A percentile compares a stretch with the other conserved stretches of the same genome.
Evolutionary conservation across 1,284 basidiomycete genomes (phyloP).

Genomic region (Hemileia vastatrix): DNA sequence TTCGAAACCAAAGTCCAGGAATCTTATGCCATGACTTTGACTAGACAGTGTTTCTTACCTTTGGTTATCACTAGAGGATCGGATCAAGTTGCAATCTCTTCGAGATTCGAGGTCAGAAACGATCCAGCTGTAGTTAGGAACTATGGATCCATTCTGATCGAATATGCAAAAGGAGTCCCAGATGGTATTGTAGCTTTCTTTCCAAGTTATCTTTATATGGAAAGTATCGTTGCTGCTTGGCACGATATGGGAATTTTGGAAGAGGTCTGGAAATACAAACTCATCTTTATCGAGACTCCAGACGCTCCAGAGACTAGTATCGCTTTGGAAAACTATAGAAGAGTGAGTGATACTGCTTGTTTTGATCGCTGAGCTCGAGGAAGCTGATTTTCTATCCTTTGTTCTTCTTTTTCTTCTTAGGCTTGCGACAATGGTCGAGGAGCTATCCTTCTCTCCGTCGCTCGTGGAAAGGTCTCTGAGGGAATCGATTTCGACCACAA

Average conservation of each 20-base stretch:
- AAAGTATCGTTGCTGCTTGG: constrained; percentile 44
- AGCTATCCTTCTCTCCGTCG: constrained; percentile 41
- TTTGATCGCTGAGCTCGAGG: not conserved
- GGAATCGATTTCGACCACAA: constrained; percentile 45
- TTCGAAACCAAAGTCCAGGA: constrained; percentile 44
- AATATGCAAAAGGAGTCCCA: constrained; percentile 40
- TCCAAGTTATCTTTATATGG: constrained; percentile 44
- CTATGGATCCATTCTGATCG: constrained; percentile 42
- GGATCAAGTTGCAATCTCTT: constrained; percentile 43
- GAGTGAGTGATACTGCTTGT: too few relatives aligned
- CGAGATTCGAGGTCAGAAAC: constrained; percentile 43
- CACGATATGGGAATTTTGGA: constrained; percentile 45
- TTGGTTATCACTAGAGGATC: constrained; percentile 43
- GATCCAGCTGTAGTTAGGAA: constrained; percentile 43
- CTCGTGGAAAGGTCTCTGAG: constrained; percentile 43
- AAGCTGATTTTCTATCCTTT: not conserved
- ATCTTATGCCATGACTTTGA: constrained; percentile 43
- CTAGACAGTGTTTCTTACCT: constrained; percentile 42
- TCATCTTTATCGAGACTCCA: constrained; percentile 44
- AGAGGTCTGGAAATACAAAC: constrained; percentile 45
- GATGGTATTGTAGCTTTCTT: constrained; percentile 45
- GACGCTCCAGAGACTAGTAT: constrained; percentile 43
- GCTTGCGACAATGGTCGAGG: constrained; percentile 44
- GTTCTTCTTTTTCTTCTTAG: not conserved
- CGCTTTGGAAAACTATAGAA: constrained; percentile 42